A percentile compares a stretch with the other conserved stretches of the same genome.
phyloP scores from a whole-genome alignment of 352 stramenopile genomes.

The Phytopythium helicoides region DNA sequence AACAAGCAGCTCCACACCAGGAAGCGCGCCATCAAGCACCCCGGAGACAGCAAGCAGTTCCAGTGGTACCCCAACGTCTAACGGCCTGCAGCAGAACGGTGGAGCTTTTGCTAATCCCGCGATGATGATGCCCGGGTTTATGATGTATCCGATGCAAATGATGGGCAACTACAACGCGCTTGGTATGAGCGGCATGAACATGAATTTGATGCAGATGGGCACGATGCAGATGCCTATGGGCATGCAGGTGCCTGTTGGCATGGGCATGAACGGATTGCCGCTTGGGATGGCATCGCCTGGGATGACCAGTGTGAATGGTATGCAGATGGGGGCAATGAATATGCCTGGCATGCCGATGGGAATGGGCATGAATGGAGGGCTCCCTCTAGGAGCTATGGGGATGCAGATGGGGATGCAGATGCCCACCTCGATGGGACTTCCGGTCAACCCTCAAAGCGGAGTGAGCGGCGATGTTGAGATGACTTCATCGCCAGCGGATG shows the following conservation, averaged over 20 bases:
- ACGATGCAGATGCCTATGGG: conserved; percentile 36
- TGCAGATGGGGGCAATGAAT: conserved; percentile 50
- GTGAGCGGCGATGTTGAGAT: conserved; percentile 30
- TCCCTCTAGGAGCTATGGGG: conserved; percentile 32
- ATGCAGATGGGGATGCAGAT: conserved; percentile 47
- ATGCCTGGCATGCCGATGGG: conserved; percentile 19
- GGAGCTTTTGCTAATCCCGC: conserved; percentile 24
- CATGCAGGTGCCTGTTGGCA: conserved; percentile 34
- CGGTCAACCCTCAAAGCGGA: conserved; percentile 28
- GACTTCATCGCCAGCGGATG: conserved; percentile 8
- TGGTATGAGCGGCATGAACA: conserved; percentile 8
- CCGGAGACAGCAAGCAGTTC: conserved; percentile 8
- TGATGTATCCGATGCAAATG: conserved; percentile 83
- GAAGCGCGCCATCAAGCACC: not conserved
- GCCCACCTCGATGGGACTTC: conserved; percentile 35
- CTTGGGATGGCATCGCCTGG: conserved; percentile 11
- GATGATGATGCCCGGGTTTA: conserved; percentile 84
- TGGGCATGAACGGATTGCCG: conserved; percentile 35
- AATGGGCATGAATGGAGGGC: conserved; percentile 15
- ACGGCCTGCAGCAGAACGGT: conserved; percentile 13
- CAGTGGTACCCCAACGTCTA: conserved; percentile 3
- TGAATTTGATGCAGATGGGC: conserved; percentile 31
- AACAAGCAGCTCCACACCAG: not conserved
- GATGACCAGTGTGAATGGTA: conserved; percentile 18
- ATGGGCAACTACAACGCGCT: conserved; percentile 54